Base-by-base conservation (phyloP, 1,284 basidiomycete genomes). In the Apiotrichum gracile region DNA sequence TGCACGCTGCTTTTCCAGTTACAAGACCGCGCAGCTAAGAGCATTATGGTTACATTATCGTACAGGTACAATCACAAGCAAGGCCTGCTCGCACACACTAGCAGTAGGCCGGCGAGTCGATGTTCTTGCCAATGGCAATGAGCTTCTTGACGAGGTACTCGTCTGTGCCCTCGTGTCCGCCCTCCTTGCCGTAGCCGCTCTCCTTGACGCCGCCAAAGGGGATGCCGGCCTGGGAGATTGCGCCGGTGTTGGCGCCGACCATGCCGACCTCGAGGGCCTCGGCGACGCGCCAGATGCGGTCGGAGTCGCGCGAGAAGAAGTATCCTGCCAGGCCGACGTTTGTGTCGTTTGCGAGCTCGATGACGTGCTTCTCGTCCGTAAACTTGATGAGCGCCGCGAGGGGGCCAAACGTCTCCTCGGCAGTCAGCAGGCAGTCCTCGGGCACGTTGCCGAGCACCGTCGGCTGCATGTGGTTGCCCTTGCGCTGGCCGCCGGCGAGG, bases 241-340 rank as follows among this genome's bases (percentile, higher is more conserved):
- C 64, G 40, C 89, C 89, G 0, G 90, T 91, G 76, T 96, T 96
- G 51, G 68, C 70, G 22, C 72, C 77, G 41, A 77, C 70, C 70
- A 98, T 97, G 9, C 96, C 96, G 5, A 92, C 90, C 75, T 99
- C 90, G 42, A 98, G 79, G 56, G 83, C 87, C 76, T 97, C 94
- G n/a, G 92, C 91, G n/a, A 99, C 92, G 42, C 94, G 82, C 89
- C 91, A 97, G 53, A 91, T 86, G 27, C 93, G 79, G 8, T 88
- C 87, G 3, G 94, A 79, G 72, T 98, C 93, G 55, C 87, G 78
- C 41, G 90, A 91, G 78, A 84, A 97, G 78, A 97, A 92, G 76
- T 94, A 94, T 19, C 72, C 91, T 6, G 93, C 92, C 19, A 99
- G 80, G 0, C 96, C 96, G 42, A 90, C 84, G 24, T 88, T 82